These are phyloP conservation scores for Xeromyces bisporus DNA, from an alignment of 495 filamentous ascomycete genomes.

Conservation along the genomic window DNA sequence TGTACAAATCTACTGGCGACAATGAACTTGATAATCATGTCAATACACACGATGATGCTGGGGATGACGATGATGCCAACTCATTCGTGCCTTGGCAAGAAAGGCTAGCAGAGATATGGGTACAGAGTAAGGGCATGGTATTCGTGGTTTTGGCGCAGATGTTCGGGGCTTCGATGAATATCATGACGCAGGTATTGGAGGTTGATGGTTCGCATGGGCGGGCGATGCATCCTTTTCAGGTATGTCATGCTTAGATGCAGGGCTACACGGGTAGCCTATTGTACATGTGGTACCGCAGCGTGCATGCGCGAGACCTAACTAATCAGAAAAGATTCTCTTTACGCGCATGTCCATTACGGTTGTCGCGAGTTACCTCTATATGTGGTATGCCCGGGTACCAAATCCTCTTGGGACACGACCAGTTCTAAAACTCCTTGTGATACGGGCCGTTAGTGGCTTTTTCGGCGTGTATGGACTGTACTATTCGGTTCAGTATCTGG, in stretches of 20 bases:
- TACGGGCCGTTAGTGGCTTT: slow-evolving; percentile 61
- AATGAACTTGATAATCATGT: no score
- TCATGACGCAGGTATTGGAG: slow-evolving; percentile 64
- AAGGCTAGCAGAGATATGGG: slow-evolving; percentile 18
- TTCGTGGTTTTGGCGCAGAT: slow-evolving; percentile 63
- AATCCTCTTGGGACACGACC: slow-evolving; percentile 52
- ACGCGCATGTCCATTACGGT: slow-evolving; percentile 67
- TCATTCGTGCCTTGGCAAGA: no score
- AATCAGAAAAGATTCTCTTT: slow-evolving; percentile 47
- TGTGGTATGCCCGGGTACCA: slow-evolving; percentile 51
- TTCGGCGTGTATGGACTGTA: slow-evolving; percentile 71
- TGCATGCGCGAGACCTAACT: no score
- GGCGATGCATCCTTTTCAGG: slow-evolving; percentile 71
- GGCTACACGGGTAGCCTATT: no score
- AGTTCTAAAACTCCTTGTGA: slow-evolving; percentile 47
- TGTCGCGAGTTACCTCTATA: slow-evolving; percentile 49
- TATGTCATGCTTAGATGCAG: no score
- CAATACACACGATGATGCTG: no score
- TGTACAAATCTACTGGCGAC: no score
- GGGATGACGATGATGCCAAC: no score
- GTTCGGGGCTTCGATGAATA: slow-evolving; percentile 81
- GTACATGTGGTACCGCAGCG: no score
- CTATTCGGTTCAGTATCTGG: slow-evolving; percentile 74
- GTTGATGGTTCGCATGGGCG: slow-evolving; percentile 44
- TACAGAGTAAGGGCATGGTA: slow-evolving; percentile 53